These are phyloP conservation scores for Sordaria brevicollis DNA, from an alignment of 495 filamentous ascomycete genomes.

Conservation along the genomic window DNA sequence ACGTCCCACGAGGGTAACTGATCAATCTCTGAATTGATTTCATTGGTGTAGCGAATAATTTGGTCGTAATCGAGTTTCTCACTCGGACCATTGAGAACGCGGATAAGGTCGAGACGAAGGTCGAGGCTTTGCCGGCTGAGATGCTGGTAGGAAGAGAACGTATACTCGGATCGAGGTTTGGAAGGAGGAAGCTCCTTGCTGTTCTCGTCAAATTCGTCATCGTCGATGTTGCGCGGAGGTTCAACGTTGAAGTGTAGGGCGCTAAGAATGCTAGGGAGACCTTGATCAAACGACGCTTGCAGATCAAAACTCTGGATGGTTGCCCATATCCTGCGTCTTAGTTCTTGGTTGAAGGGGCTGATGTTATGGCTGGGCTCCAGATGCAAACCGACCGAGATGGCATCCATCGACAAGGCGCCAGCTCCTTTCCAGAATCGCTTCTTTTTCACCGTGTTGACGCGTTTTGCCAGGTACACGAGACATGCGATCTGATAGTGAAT, in stretches of 20 bases:
- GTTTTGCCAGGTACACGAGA: constrained; percentile 33
- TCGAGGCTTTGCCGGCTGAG: constrained; percentile 28
- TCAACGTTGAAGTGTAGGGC: constrained; percentile 28
- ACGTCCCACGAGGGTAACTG: constrained; percentile 32
- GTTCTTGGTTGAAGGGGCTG: constrained; percentile 48
- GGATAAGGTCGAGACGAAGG: constrained; percentile 32
- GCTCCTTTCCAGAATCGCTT: constrained; percentile 47
- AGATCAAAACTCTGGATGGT: constrained; percentile 51
- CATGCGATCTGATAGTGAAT: constrained; percentile 38
- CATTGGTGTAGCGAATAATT: constrained; percentile 34
- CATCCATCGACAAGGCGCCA: constrained; percentile 44
- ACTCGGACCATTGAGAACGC: constrained; percentile 22
- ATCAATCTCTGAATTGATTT: constrained; percentile 33
- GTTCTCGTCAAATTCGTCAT: constrained; percentile 34
- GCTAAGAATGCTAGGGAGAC: constrained; percentile 39
- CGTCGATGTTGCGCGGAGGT: constrained; percentile 32
- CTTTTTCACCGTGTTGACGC: constrained; percentile 36
- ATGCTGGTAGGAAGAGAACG: constrained; percentile 31
- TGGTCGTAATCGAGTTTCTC: constrained; percentile 30
- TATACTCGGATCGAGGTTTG: constrained; percentile 24
- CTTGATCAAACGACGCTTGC: constrained; percentile 49
- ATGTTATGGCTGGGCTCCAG: constrained; percentile 34
- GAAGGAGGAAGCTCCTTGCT: constrained; percentile 26
- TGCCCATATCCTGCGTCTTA: constrained; percentile 55
- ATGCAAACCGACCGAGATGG: constrained; percentile 47